A percentile compares a stretch with the other conserved stretches of the same genome.
phyloP scores from a whole-genome alignment of 192 early-diverging fungal genomes.

The Thoreauomyces humboldtii region DNA sequence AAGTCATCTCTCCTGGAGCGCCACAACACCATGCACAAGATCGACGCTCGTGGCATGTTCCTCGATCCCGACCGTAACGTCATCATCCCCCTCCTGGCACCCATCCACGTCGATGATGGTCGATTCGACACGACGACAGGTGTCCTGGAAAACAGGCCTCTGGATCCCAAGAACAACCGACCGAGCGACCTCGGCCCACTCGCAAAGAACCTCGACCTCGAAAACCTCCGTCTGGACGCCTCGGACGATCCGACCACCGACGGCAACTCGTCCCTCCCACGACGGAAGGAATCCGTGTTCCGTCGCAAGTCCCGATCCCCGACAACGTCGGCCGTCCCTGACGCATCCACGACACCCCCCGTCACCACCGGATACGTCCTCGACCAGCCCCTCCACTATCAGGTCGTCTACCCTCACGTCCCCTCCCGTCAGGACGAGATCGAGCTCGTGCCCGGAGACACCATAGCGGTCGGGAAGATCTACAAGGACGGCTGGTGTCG shows the following conservation, averaged over 20 bases:
- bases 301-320: neutral
- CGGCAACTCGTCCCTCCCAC: neutral
- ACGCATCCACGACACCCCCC: conserved; percentile 2
- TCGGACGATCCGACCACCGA: neutral
- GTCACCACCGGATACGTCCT: conserved; percentile 14
- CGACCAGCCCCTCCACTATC: conserved; percentile 10
- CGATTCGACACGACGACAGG: neutral
- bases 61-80: conserved; percentile 21
- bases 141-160: neutral
- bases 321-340: neutral
- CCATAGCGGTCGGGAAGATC: conserved; percentile 18
- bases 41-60: neutral
- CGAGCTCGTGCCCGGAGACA: conserved; percentile 25
- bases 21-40: neutral
- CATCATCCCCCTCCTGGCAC: conserved; percentile 25
- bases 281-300: conserved; percentile 3
- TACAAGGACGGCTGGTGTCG: conserved; percentile 34
- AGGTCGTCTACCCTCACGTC: conserved; percentile 29
- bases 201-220: neutral
- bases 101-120: conserved; percentile 5
- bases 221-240: neutral
- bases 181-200: conserved; percentile 4
- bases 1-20: too few relatives aligned
- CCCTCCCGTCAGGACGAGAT: conserved; percentile 24
- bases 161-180: neutral